Evolutionary conservation across 306 rosid species (phyloP), one percentile per base, ranked within the genome.

Genomic region (Cucumis melo): DNA sequence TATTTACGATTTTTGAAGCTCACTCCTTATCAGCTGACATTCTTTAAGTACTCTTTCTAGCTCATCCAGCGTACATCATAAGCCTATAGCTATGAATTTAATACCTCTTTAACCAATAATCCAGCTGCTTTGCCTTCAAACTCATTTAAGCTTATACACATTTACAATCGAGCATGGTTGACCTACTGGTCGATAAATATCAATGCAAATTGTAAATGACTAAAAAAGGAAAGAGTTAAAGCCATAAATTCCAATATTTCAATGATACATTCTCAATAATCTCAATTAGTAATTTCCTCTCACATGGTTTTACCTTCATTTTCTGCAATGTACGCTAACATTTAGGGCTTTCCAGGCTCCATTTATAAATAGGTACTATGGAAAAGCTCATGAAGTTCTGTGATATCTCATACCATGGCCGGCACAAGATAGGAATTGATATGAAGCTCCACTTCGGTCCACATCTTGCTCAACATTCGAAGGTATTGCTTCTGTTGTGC

Each of bases 321-420:
- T 62, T 32, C 29, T 66, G 29, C 44, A 20, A 12, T n/a, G 24
- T 4, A 24, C 24, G 2, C 74, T 20, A 21, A 67, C 16, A 44
- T n/a, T 20, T 7, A 23, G 15, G 58, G 41, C 39, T 29, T 24
- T 67, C 36, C 89, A 92, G 96, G 89, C 93, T 46, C 86, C 86
- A 41, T 92, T 90, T 77, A 92, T 92, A 74, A 92, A 92, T 85
- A 85, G 97, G 88, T 92, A 90, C 74, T 90, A 88, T 1, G 97
- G 97, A 72, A 92, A 87, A 84, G 97, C 96, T 82, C 97, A 92
- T 7, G 92, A 88, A 82, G 83, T 92, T 78, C 89, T 92, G 79
- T 88, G 83, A 92, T 82, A 63, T 34, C 29, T 27, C 15, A 62
- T 34, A 32, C 73, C 55, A 67, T 21, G 12, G 21, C 58, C 16